phyloP scores from a whole-genome alignment of 345 rosid species.

The Angophora floribunda region DNA sequence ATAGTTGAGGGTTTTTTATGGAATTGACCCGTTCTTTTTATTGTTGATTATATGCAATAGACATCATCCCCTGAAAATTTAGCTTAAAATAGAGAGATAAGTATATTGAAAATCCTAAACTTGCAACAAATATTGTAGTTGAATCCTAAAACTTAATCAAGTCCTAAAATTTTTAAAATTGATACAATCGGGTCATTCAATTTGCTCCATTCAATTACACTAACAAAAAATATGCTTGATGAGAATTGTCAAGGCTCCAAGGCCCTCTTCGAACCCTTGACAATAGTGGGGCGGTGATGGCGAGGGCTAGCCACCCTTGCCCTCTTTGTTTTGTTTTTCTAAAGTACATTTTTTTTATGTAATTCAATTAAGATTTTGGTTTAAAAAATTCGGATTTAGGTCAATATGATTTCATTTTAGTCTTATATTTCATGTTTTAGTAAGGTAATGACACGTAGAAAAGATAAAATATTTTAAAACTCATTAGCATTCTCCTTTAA shows the following conservation, averaged over 20 bases:
- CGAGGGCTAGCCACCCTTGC: not conserved
- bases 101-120: not conserved
- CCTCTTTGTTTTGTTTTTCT: not conserved
- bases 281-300: not conserved
- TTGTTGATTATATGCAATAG: not conserved
- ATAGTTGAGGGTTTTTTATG: too few species aligned
- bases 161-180: not conserved
- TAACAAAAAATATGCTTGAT: too few species aligned
- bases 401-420: not conserved
- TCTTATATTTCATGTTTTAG: not conserved
- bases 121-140: accelerated
- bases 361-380: not conserved
- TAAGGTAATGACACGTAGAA: not conserved
- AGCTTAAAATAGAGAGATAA: not conserved
- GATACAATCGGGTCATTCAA: accelerated
- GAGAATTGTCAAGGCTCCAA: too few species aligned
- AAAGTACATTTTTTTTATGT: not conserved
- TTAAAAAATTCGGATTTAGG: not conserved
- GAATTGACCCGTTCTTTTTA: not conserved
- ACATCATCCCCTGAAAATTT: not conserved
- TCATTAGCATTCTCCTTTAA: not conserved
- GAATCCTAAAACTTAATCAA: not conserved
- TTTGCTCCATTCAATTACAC: too few species aligned
- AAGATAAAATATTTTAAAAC: not conserved
- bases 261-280: not conserved